Conservation (phyloP, 2,329 filamentous ascomycete species). For the Hyphodiscus sp. region DNA sequence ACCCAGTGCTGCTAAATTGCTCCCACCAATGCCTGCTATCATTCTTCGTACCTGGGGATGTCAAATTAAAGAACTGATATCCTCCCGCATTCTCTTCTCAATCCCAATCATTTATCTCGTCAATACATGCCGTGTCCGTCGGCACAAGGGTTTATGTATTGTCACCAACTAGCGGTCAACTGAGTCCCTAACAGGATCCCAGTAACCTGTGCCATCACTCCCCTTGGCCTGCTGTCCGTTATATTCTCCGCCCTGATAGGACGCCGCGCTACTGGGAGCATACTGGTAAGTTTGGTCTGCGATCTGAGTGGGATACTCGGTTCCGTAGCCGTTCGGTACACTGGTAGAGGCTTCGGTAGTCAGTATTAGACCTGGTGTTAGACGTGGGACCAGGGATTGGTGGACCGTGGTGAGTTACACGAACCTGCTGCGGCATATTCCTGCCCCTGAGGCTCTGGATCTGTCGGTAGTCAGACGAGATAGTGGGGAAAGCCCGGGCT, state of each 20-base stretch:
- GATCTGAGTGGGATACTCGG: background rate
- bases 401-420: background rate
- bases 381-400: background rate
- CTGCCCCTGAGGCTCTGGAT: background rate
- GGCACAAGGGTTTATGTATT: no score
- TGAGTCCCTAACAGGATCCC: background rate
- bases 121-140: no score
- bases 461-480: background rate
- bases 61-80: background rate
- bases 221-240: background rate
- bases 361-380: background rate
- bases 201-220: background rate
- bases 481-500: background rate
- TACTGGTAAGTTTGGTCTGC: background rate
- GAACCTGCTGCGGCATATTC: conserved; percentile 1
- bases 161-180: no score
- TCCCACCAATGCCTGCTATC: background rate
- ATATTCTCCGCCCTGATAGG: background rate
- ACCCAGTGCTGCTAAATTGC: background rate
- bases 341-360: background rate
- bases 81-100: background rate
- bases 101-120: background rate
- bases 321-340: background rate
- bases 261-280: no score
- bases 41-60: background rate